Conservation (phyloP, 306 rosid genomes). For the Sechiopsis laciniata region DNA sequence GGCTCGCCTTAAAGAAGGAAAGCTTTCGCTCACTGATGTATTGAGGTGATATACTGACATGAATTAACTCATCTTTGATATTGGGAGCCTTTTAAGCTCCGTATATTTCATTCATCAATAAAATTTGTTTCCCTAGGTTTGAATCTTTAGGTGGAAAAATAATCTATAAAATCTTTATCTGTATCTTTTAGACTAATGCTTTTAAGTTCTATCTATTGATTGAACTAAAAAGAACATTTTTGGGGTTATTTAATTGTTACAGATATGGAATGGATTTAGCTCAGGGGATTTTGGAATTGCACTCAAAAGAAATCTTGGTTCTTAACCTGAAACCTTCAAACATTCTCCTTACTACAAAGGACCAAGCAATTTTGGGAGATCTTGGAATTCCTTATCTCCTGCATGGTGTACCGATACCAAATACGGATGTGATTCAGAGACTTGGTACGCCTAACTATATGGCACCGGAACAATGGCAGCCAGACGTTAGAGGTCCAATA, state of each 20-base stretch:
- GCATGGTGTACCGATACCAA: conserved; percentile 48
- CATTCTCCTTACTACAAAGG: conserved; percentile 50
- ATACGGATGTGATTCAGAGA: conserved; percentile 54
- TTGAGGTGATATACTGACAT: conserved; percentile 53
- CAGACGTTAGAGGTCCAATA: conserved; percentile 80
- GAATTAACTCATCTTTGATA: neutral
- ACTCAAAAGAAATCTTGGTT: conserved; percentile 51
- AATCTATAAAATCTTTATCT: neutral
- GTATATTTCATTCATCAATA: too few relatives aligned
- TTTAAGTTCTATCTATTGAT: neutral
- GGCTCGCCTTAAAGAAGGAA: conserved; percentile 63
- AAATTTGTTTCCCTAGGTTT: neutral
- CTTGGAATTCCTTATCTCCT: conserved; percentile 68
- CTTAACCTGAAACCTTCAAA: conserved; percentile 75
- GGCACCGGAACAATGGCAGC: conserved; percentile 98
- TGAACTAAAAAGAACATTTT: neutral
- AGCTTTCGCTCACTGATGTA: conserved; percentile 61
- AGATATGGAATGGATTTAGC: conserved; percentile 68
- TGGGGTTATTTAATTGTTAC: conserved; percentile 29
- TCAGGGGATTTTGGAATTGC: conserved; percentile 59
- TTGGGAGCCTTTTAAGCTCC: too few relatives aligned
- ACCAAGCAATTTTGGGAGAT: conserved; percentile 73
- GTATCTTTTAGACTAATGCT: neutral
- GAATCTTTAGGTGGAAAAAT: neutral
- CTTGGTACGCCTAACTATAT: conserved; percentile 89